Base-by-base conservation (phyloP, 1,139 yeast species). In the Kodamaea suecica region DNA sequence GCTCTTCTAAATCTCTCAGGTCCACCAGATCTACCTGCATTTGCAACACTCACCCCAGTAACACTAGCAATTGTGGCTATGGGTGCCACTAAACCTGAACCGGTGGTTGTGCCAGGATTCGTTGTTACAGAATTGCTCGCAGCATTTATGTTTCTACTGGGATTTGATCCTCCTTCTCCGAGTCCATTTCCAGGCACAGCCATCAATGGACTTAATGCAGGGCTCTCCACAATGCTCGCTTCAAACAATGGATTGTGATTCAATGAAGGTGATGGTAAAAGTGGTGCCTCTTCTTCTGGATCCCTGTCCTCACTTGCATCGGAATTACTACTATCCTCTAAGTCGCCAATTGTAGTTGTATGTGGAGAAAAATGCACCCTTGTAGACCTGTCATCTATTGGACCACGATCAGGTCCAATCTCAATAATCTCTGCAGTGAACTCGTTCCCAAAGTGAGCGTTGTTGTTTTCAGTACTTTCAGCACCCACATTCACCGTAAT, bases 1-100 rank as follows among this genome's bases (percentile, higher is more conserved):
- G 38, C 38, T 30, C 63, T 42, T 34, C 57, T 74, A 4, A 50
- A 38, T 34, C 64, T 39, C 28, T 59, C 64, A 0, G 64, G 61
- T 1, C 65, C 63, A 3, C 63, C 62, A 12, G 53, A 43, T 6
- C 53, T 41, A 17, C 40, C 14, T 17, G 21, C 30, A 25, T 25
- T 25, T 7, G 26, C 25, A 10, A 21, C n/a, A 14, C 7, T 14
- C 15, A 7, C 63, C 4, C 63, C 62, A 11, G 53, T 44, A 6
- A 52, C 43, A 17, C 40, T 9, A 16, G 25, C 24, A 23, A 23
- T 23, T 16, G 21, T 16, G 23, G 30, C 23, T n/a, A 10, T 6
- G 17, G 21, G 26, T 7, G 26, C 26, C n/a, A 23, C 13, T 23
- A 11, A 5, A 5, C 26, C 12, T 15, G 21, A 11, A 16, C 23